phyloP scores from a whole-genome alignment of 495 filamentous ascomycete genomes.

The Neurospora cerealis region DNA sequence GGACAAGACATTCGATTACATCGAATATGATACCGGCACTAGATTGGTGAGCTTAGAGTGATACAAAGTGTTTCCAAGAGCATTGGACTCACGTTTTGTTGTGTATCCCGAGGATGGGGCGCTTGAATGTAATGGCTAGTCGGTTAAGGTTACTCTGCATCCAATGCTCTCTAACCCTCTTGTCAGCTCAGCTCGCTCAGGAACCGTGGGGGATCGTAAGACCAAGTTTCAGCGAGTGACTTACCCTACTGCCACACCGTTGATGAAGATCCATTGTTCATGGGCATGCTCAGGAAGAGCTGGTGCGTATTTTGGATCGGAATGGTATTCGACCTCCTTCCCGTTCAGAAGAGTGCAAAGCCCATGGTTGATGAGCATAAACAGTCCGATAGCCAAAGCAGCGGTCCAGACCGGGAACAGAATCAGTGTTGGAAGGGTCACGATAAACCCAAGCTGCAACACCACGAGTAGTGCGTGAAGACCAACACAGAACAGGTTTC shows the following conservation, averaged over 20 bases:
- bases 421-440: constrained; percentile 37
- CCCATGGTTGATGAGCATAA: constrained; percentile 36
- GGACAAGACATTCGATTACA: constrained; percentile 64
- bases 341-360: constrained; percentile 45
- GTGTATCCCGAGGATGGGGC: constrained; percentile 69
- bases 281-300: constrained; percentile 34
- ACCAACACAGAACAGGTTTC: constrained; percentile 39
- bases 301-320: constrained; percentile 33
- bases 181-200: constrained; percentile 2
- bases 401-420: constrained; percentile 45
- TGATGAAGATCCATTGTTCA: constrained; percentile 69
- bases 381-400: constrained; percentile 19
- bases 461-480: constrained; percentile 43
- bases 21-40: constrained; percentile 59
- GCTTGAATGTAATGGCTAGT: constrained; percentile 62
- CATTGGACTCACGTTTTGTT: constrained; percentile 50
- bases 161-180: constrained; percentile 38
- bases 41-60: not conserved
- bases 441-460: constrained; percentile 39
- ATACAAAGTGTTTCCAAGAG: not conserved
- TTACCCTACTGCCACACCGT: constrained; percentile 56
- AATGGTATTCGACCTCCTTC: constrained; percentile 28
- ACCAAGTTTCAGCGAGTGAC: constrained; percentile 6
- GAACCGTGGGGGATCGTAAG: not conserved
- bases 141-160: constrained; percentile 61